These are phyloP conservation scores for Chaetomium olivaceum DNA, from an alignment of 2,329 filamentous ascomycete genomes.

Conservation along the genomic window DNA sequence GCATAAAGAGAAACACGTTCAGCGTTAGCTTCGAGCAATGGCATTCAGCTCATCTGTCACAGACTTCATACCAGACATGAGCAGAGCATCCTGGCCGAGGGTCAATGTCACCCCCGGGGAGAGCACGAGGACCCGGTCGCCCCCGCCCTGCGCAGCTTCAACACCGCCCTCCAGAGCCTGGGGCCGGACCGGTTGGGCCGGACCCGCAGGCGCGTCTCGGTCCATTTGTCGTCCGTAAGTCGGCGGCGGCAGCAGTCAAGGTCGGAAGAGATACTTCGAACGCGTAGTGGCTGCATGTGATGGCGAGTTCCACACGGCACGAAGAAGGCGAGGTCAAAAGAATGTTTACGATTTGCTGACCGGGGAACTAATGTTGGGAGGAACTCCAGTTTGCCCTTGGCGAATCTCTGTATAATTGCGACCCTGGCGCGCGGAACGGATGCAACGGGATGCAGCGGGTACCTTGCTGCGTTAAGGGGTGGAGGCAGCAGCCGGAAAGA, in stretches of 20 bases:
- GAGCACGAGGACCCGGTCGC: constrained; percentile 25
- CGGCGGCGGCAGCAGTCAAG: neutral
- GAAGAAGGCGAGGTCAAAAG: constrained; percentile 2
- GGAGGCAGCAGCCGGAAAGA: neutral
- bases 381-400: neutral
- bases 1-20: neutral
- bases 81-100: constrained; percentile 26
- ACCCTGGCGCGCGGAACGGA: constrained; percentile 7
- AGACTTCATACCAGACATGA: constrained; percentile 27
- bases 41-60: neutral
- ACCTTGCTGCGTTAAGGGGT: constrained; percentile 11
- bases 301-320: neutral
- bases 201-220: constrained; percentile 11
- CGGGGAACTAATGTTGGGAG: neutral
- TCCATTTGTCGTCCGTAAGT: constrained; percentile 16
- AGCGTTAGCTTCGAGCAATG: neutral
- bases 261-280: neutral
- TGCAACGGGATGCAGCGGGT: constrained; percentile 13
- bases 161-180: neutral
- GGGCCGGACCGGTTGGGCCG: constrained; percentile 2
- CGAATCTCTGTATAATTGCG: neutral
- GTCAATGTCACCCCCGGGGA: constrained; percentile 29
- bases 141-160: neutral
- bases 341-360: neutral
- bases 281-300: constrained; percentile 10